Conservation (phyloP, 2,329 filamentous ascomycete genomes). For the Pseudocercospora crystallina region DNA sequence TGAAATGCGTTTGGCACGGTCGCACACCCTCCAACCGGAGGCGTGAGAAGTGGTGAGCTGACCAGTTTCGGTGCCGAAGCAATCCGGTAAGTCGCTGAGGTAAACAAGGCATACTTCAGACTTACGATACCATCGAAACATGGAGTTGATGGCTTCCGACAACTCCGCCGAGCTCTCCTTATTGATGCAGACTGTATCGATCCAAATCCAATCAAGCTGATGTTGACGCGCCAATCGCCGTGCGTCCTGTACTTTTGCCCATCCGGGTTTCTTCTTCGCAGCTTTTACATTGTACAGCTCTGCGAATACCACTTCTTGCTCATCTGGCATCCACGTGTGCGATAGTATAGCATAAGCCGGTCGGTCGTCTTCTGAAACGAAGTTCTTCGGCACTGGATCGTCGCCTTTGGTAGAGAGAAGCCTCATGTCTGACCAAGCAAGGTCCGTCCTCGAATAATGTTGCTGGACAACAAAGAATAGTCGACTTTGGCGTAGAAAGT, state of each 20-base stretch:
- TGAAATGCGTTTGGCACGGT: background rate
- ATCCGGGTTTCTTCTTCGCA: conserved; percentile 4
- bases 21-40: background rate
- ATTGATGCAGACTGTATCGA: conserved; percentile 22
- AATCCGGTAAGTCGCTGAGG: too few relatives aligned
- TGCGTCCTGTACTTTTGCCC: conserved; percentile 6
- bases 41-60: too few relatives aligned
- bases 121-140: conserved; percentile 11
- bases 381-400: background rate
- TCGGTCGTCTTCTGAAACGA: background rate
- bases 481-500: too few relatives aligned
- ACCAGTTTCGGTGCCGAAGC: too few relatives aligned
- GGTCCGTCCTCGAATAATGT: too few relatives aligned
- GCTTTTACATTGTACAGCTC: conserved; percentile 6
- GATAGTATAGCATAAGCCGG: conserved; percentile 13
- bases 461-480: too few relatives aligned
- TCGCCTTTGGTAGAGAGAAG: background rate
- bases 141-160: too few relatives aligned
- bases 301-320: conserved; percentile 14
- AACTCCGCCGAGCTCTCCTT: conserved; percentile 20
- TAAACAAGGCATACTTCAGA: background rate
- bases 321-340: conserved; percentile 14
- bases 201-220: conserved; percentile 10
- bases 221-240: background rate
- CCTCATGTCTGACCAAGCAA: too few relatives aligned